Conservation (phyloP, 2,329 filamentous ascomycete species). For the Alternaria sp. region DNA sequence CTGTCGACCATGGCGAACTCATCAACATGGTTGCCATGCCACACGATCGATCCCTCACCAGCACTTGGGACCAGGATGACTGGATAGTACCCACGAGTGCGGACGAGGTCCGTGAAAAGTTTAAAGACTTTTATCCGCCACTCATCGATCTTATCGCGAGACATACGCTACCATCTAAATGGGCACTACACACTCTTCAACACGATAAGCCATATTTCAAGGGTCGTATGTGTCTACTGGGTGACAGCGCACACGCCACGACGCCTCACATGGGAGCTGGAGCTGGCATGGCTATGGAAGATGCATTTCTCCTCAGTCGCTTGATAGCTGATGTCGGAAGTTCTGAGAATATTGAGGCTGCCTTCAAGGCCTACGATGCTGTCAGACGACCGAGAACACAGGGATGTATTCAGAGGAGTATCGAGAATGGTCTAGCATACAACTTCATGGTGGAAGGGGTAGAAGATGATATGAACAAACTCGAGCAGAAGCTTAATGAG, state of each 20-base stretch:
- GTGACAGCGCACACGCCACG: slow-evolving; percentile 62
- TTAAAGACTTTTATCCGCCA: slow-evolving; percentile 19
- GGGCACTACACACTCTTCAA: slow-evolving; percentile 60
- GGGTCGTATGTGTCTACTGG: slow-evolving; percentile 54
- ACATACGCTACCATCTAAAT: slow-evolving; percentile 49
- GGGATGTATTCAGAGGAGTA: slow-evolving; percentile 40
- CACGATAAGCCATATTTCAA: slow-evolving; percentile 53
- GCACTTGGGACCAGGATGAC: slow-evolving; percentile 12
- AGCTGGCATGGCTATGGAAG: slow-evolving; percentile 62
- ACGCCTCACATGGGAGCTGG: slow-evolving; percentile 61
- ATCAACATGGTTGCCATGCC: slow-evolving; percentile 55
- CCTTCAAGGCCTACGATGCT: slow-evolving; percentile 47
- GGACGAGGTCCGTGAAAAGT: slow-evolving; percentile 24
- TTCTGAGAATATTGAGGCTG: slow-evolving; percentile 29
- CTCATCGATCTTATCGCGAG: slow-evolving; percentile 19
- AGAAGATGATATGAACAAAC: slow-evolving; percentile 19
- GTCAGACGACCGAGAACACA: slow-evolving; percentile 48
- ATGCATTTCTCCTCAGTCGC: slow-evolving; percentile 53
- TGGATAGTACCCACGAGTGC: slow-evolving; percentile 27
- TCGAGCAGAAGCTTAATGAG: slow-evolving; percentile 21
- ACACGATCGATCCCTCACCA: slow-evolving; percentile 10
- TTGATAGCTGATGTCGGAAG: slow-evolving; percentile 33
- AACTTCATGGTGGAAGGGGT: slow-evolving; percentile 26
- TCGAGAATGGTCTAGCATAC: slow-evolving; percentile 24
- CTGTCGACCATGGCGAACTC: slow-evolving; percentile 61